A percentile compares a stretch with the other conserved stretches of the same genome.
Evolutionary conservation across 2,329 filamentous ascomycete species (phyloP).

Genomic region (Colletotrichum tanaceti): DNA sequence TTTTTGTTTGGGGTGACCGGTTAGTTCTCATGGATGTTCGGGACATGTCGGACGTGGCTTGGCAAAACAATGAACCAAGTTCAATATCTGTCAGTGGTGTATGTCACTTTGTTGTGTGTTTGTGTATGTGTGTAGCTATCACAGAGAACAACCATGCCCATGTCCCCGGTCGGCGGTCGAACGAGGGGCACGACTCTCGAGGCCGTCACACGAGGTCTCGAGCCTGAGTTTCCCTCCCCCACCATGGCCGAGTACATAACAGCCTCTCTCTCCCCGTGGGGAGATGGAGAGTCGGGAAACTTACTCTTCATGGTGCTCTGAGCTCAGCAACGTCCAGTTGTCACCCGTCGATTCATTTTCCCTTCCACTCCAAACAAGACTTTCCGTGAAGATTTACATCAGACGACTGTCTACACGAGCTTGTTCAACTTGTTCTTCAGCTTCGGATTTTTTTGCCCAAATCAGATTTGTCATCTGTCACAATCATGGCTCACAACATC

Average conservation of each 20-base stretch:
- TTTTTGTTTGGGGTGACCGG: not conserved
- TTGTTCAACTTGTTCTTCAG: too few species aligned
- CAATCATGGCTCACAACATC: slow-evolving; percentile 15
- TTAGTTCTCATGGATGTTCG: slow-evolving; percentile 27
- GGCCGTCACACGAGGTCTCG: not conserved
- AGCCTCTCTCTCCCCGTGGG: slow-evolving; percentile 8
- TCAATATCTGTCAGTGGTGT: not conserved
- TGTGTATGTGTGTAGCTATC: slow-evolving; percentile 5
- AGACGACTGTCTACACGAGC: too few species aligned
- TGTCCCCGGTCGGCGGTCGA: slow-evolving; percentile 11
- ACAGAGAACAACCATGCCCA: slow-evolving; percentile 1
- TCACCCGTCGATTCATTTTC: not conserved
- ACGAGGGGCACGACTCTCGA: slow-evolving; percentile 6
- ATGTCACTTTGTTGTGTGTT: not conserved
- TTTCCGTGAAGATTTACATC: slow-evolving; percentile 1
- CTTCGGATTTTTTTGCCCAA: too few species aligned
- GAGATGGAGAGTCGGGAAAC: not conserved
- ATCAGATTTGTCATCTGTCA: too few species aligned
- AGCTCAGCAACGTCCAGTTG: slow-evolving; percentile 5
- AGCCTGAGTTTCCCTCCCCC: slow-evolving; percentile 25
- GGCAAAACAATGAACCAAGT: slow-evolving; percentile 11
- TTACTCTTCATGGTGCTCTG: slow-evolving; percentile 7
- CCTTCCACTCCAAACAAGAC: not conserved
- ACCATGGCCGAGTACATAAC: slow-evolving; percentile 25
- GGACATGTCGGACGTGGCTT: slow-evolving; percentile 36